These are phyloP conservation scores for Monilinia polystroma DNA, from an alignment of 2,329 filamentous ascomycete genomes.

Conservation along the genomic window DNA sequence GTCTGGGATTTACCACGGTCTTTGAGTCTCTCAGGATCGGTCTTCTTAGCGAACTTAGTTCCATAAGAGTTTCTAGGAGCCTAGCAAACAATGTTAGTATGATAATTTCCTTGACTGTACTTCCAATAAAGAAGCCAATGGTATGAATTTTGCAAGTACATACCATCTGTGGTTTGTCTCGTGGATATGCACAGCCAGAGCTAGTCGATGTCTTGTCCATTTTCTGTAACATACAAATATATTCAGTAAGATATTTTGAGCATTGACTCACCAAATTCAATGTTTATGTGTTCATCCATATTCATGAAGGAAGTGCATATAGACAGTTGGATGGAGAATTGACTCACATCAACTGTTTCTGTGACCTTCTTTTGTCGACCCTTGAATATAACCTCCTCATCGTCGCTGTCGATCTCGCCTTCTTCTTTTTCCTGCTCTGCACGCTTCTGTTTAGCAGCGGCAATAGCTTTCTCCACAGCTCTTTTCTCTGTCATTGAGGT, in stretches of 20 bases:
- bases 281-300: background rate
- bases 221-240: no score
- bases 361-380: background rate
- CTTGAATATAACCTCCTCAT: background rate
- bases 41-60: background rate
- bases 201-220: background rate
- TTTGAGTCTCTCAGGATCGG: background rate
- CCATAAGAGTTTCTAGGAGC: background rate
- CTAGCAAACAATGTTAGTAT: background rate
- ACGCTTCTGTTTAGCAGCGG: background rate
- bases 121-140: background rate
- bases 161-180: background rate
- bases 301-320: background rate
- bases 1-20: no score
- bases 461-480: background rate
- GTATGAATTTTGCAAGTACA: background rate
- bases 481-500: background rate
- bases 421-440: background rate
- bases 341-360: background rate
- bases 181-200: background rate
- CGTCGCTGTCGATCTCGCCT: constrained; percentile 2
- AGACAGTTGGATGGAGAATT: background rate
- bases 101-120: background rate
- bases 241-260: background rate
- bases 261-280: no score